phyloP scores from a whole-genome alignment of 495 filamentous ascomycete species.

The Neurospora tetrasperma region DNA sequence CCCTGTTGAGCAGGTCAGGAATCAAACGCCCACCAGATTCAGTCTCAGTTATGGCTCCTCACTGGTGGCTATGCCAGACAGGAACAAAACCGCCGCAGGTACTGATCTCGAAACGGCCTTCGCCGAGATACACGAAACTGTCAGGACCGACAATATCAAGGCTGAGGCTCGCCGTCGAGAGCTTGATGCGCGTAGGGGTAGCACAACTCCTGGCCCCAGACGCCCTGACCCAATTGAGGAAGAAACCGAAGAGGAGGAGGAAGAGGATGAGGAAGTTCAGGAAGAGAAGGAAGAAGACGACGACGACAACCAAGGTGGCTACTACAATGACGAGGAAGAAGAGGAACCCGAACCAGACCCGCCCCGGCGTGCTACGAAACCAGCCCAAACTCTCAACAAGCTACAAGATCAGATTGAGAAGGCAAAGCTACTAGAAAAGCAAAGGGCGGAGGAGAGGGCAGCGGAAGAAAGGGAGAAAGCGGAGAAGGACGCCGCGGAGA shows the following conservation, averaged over 20 bases:
- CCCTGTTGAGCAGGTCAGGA: constrained; percentile 1
- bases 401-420: neutral
- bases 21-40: constrained; percentile 16
- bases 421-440: neutral
- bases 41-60: constrained; percentile 25
- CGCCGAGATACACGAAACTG: constrained; percentile 9
- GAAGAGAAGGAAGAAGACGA: neutral
- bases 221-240: neutral
- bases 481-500: neutral
- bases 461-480: neutral
- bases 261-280: neutral
- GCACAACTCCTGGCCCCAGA: neutral
- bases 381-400: neutral
- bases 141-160: constrained; percentile 11
- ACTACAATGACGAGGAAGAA: neutral
- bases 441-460: neutral
- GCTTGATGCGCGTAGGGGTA: neutral
- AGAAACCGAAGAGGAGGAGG: constrained; percentile 1
- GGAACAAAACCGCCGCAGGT: constrained; percentile 3
- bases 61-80: constrained; percentile 15
- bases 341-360: neutral
- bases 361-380: neutral
- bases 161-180: constrained; percentile 5
- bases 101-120: constrained; percentile 10
- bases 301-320: neutral